These are phyloP conservation scores for Musa acuminata DNA, from an alignment of 176 grass and related monocot species.

Conservation along the genomic window DNA sequence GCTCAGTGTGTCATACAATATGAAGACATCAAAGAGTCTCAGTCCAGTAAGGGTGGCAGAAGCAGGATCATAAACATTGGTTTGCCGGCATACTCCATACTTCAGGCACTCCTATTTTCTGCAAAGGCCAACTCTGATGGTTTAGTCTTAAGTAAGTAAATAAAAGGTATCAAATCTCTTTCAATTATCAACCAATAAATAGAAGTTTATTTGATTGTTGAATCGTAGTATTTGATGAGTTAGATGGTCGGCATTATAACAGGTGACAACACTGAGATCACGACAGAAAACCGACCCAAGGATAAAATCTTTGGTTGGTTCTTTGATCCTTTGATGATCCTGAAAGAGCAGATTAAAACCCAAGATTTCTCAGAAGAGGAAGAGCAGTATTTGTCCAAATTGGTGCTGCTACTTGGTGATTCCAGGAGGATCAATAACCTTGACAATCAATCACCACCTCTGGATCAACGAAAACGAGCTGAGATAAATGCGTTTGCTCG, in stretches of 20 bases:
- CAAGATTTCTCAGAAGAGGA: conserved; percentile 67
- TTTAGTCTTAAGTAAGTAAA: conserved; percentile 61
- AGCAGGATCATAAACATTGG: conserved; percentile 65
- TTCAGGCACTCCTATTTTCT: conserved; percentile 63
- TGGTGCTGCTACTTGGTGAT: conserved; percentile 61
- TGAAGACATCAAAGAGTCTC: conserved; percentile 78
- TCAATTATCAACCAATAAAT: neutral
- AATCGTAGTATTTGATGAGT: neutral
- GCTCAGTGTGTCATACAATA: conserved; percentile 48
- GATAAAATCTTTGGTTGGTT: conserved; percentile 68
- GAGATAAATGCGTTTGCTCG: conserved; percentile 91
- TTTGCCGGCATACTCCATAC: conserved; percentile 87
- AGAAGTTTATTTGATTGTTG: neutral
- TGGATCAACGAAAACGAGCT: conserved; percentile 58
- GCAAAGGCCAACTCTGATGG: conserved; percentile 52
- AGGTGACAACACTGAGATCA: conserved; percentile 71
- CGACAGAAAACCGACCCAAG: conserved; percentile 75
- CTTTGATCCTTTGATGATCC: conserved; percentile 84
- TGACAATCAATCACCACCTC: conserved; percentile 38
- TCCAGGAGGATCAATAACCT: conserved; percentile 36
- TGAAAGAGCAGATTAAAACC: conserved; percentile 93
- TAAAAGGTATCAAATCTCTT: neutral
- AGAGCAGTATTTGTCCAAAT: conserved; percentile 71
- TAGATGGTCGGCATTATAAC: conserved; percentile 17
- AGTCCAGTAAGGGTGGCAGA: conserved; percentile 49